Evolutionary conservation across 805 yeast genomes (phyloP).

Genomic region (Yarrowia keelungensis): DNA sequence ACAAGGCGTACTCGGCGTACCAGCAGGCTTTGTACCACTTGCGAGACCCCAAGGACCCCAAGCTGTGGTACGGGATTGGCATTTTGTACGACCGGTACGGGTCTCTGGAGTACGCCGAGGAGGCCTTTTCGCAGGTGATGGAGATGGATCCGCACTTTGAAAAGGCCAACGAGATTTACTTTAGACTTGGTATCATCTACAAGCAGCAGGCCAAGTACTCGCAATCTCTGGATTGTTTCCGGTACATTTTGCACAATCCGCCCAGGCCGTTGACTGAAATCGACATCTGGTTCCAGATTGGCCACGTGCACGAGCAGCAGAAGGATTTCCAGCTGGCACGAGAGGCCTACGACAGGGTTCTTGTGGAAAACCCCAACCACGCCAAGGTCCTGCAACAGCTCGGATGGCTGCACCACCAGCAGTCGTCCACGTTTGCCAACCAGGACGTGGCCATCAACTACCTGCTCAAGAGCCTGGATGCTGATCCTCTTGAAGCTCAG

Average conservation of each 20-base stretch:
- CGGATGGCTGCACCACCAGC: constrained; percentile 89
- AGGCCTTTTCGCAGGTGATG: constrained; percentile 94
- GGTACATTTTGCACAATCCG: constrained; percentile 86
- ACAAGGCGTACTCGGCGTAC: constrained; percentile 93
- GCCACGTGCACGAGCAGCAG: constrained; percentile 92
- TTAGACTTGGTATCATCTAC: constrained; percentile 94
- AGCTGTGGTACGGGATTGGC: constrained; percentile 98
- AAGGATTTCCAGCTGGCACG: constrained; percentile 89
- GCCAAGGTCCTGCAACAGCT: constrained; percentile 95
- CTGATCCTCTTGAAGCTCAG: constrained; percentile 90
- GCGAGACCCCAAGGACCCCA: constrained; percentile 93
- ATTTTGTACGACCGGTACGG: constrained; percentile 96
- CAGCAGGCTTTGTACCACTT: constrained; percentile 93
- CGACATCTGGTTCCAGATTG: constrained; percentile 98
- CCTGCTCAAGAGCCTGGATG: constrained; percentile 84
- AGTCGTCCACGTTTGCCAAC: constrained; percentile 71
- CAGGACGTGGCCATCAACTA: constrained; percentile 83
- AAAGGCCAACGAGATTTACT: constrained; percentile 94
- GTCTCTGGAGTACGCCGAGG: constrained; percentile 95
- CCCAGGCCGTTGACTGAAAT: constrained; percentile 96
- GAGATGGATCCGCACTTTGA: constrained; percentile 96
- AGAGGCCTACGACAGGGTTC: constrained; percentile 93
- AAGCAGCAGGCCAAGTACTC: constrained; percentile 90
- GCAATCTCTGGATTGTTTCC: constrained; percentile 92
- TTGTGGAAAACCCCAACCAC: constrained; percentile 88